Base-by-base conservation (phyloP, 257 asterid species). In the Solanum lycopersicoides region DNA sequence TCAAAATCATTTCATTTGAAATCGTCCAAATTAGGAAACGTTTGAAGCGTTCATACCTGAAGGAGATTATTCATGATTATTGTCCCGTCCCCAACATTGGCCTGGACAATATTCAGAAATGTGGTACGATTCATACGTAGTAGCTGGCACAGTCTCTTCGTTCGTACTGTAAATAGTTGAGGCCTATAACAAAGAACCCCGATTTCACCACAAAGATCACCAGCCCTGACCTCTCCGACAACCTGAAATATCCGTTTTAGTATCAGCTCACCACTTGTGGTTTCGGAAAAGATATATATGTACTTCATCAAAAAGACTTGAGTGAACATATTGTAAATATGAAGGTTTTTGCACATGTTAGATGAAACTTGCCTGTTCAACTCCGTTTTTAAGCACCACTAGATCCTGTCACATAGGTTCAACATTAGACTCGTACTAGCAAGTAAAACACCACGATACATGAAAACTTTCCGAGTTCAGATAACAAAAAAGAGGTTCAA, bases 131-230 rank as follows among this genome's bases (percentile, higher is more conserved):
- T 95, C 86, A 97, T 86, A 47, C 99, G 92, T 66, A 97, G 89
- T 10, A 97, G 92, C 92, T 96, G 99, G 42, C 96, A 90, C 44
- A 97, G 85, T 89, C 98, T 90, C 84, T 90, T 95, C 0, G 99
- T 97, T 74, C 99, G 91, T 75, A 95, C 99, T 1, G 99, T 95
- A 91, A 95, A 97, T 41, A 93, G 89, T 88, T 97, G 99, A 87
- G 99, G 99, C 90, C 95, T 91, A 82, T 92, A 95, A 83, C 99
- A 97, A 44, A 97, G 94, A 82, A 94, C 98, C 59, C 99, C 98
- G 63, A 97, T 95, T 90, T 97, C 99, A 73, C 99, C 99, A 88
- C 96, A 93, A 25, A 93, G 90, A 16, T 95, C 98, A 25, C 99
- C 99, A 3, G 94, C 88, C 91, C 90, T 93, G 18, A 98, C 98